Conservation (phyloP, 495 filamentous ascomycete species). For the Saxophila tyrrhenica region DNA sequence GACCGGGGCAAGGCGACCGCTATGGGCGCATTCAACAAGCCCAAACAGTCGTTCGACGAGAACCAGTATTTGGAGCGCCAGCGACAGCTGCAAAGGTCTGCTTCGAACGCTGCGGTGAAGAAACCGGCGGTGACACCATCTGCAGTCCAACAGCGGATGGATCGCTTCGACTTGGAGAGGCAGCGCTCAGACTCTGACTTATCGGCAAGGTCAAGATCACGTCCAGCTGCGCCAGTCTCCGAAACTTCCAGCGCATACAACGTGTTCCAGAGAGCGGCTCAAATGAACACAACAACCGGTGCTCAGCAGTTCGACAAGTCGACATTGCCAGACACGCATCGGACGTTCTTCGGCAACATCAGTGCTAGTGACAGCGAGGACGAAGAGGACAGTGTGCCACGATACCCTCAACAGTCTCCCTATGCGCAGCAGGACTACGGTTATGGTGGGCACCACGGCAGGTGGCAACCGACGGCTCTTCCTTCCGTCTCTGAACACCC, state of each 20-base stretch:
- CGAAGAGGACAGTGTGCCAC: slow-evolving; percentile 11
- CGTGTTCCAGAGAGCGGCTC: slow-evolving; percentile 28
- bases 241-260: slow-evolving; percentile 21
- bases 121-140: slow-evolving; percentile 40
- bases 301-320: slow-evolving; percentile 11
- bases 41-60: slow-evolving; percentile 65
- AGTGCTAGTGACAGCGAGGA: slow-evolving; percentile 23
- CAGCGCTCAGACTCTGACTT: slow-evolving; percentile 9
- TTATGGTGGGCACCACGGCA: slow-evolving; percentile 1
- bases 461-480: slow-evolving; percentile 15
- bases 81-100: slow-evolving; percentile 35
- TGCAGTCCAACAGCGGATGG: slow-evolving; percentile 22
- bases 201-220: slow-evolving; percentile 8
- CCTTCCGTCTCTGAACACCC: slow-evolving; percentile 21
- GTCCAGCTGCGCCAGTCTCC: slow-evolving; percentile 1
- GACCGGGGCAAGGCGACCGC: slow-evolving; percentile 80
- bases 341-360: slow-evolving; percentile 24
- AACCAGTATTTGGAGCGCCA: slow-evolving; percentile 75
- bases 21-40: slow-evolving; percentile 73
- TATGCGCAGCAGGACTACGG: slow-evolving; percentile 4
- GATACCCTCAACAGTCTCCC: not conserved
- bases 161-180: slow-evolving; percentile 9
- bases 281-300: slow-evolving; percentile 17
- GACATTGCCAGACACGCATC: slow-evolving; percentile 17
- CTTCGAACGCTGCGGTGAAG: slow-evolving; percentile 39